Conservation (phyloP, 2,329 filamentous ascomycete genomes). For the Fusarium nematophilum region DNA sequence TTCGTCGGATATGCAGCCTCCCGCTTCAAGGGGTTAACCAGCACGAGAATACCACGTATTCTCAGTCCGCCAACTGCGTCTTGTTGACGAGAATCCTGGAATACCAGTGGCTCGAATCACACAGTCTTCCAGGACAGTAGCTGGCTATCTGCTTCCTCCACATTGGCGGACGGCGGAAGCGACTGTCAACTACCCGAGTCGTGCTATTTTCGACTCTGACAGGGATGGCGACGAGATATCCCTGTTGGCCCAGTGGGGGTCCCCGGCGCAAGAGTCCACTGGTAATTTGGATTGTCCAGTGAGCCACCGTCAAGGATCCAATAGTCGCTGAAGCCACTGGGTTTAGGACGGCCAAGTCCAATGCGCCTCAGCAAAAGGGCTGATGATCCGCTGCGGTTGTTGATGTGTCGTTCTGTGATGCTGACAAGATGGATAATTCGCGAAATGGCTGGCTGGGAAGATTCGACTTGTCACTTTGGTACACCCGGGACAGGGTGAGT, state of each 20-base stretch:
- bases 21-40: conserved; percentile 24
- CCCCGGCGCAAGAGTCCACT: conserved; percentile 13
- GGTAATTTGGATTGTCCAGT: conserved; percentile 15
- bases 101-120: conserved; percentile 18
- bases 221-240: conserved; percentile 7
- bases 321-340: conserved; percentile 20
- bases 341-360: conserved; percentile 4
- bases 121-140: background rate
- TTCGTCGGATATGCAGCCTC: conserved; percentile 40
- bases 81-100: background rate
- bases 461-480: conserved; percentile 5
- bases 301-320: conserved; percentile 20
- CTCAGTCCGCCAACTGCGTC: conserved; percentile 8
- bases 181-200: background rate
- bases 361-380: conserved; percentile 12
- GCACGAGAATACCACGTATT: conserved; percentile 8
- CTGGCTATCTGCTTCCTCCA: conserved; percentile 14
- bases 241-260: conserved; percentile 19
- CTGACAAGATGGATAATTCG: conserved; percentile 12
- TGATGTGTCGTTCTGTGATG: background rate
- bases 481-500: background rate
- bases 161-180: background rate
- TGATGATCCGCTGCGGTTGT: background rate
- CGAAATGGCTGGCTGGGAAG: background rate
- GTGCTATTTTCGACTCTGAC: conserved; percentile 2